These are phyloP conservation scores for Streptanthus diversifolius DNA, from an alignment of 345 rosid genomes.

Conservation along the genomic window DNA sequence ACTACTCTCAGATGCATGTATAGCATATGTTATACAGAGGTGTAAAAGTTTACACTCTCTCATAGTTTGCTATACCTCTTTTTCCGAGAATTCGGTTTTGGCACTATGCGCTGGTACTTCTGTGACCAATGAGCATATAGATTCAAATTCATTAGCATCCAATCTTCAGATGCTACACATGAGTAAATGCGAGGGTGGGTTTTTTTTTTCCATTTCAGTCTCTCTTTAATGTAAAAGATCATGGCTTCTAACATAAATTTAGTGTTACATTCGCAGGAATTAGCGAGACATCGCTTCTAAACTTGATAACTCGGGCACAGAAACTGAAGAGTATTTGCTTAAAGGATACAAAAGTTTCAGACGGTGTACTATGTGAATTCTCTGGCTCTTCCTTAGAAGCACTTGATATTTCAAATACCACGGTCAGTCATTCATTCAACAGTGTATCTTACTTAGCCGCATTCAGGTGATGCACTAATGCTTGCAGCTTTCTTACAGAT, in stretches of 20 bases:
- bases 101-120: conserved; percentile 49
- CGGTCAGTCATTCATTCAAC: conserved; percentile 46
- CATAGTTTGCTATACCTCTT: conserved; percentile 66
- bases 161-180: conserved; percentile 67
- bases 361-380: conserved; percentile 50
- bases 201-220: conserved; percentile 3
- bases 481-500: conserved; percentile 43
- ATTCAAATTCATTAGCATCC: conserved; percentile 40
- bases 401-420: conserved; percentile 73
- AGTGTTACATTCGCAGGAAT: conserved; percentile 45
- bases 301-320: conserved; percentile 48
- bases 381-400: conserved; percentile 63
- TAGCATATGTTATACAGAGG: conserved; percentile 49
- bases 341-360: conserved; percentile 56
- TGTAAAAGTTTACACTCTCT: conserved; percentile 54
- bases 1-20: conserved; percentile 60
- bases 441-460: background rate
- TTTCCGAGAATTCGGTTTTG: conserved; percentile 51
- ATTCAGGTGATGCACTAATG: background rate
- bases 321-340: conserved; percentile 62
- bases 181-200: conserved; percentile 65
- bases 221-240: background rate
- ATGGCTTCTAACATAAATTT: background rate
- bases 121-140: conserved; percentile 28
- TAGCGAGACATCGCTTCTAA: conserved; percentile 41